Conservation (phyloP, 2,329 filamentous ascomycete species). For the Penicillium paneum region DNA sequence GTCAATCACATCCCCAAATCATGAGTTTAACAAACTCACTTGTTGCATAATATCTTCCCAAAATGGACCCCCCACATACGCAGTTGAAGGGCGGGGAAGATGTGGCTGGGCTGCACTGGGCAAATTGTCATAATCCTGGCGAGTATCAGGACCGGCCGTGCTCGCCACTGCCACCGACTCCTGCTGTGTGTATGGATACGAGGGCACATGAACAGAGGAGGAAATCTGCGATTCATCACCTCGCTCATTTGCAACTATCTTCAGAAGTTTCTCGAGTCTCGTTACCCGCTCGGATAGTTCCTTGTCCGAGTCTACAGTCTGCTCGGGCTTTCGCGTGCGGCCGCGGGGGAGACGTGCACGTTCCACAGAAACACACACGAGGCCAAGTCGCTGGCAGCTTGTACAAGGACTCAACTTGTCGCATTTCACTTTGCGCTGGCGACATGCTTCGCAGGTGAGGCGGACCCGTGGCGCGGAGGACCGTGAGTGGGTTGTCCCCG, state of each 20-base stretch:
- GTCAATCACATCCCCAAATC: not conserved
- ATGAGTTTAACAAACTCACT: constrained; percentile 12
- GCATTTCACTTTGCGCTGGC: constrained; percentile 35
- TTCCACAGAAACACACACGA: constrained; percentile 30
- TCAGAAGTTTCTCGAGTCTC: constrained; percentile 25
- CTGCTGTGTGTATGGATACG: not conserved
- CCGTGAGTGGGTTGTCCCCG: constrained; percentile 4
- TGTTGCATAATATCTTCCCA: constrained; percentile 28
- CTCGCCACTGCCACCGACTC: not conserved
- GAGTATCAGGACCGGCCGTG: constrained; percentile 6
- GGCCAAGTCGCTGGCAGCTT: constrained; percentile 27
- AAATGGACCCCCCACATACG: constrained; percentile 24
- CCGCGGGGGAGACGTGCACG: constrained; percentile 33
- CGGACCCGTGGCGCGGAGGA: constrained; percentile 22
- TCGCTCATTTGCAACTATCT: constrained; percentile 15
- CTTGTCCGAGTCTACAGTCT: constrained; percentile 11
- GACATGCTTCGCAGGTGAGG: constrained; percentile 33
- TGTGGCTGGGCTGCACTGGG: not conserved
- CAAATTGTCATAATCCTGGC: constrained; percentile 3
- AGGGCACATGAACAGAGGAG: not conserved
- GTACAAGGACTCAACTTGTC: constrained; percentile 34
- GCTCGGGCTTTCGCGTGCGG: constrained; percentile 22
- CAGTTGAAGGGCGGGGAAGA: constrained; percentile 13
- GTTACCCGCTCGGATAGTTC: constrained; percentile 25
- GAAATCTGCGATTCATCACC: not conserved